These are phyloP conservation scores for Spergularia bocconei DNA, from an alignment of 148 eudicot species.

Conservation along the genomic window DNA sequence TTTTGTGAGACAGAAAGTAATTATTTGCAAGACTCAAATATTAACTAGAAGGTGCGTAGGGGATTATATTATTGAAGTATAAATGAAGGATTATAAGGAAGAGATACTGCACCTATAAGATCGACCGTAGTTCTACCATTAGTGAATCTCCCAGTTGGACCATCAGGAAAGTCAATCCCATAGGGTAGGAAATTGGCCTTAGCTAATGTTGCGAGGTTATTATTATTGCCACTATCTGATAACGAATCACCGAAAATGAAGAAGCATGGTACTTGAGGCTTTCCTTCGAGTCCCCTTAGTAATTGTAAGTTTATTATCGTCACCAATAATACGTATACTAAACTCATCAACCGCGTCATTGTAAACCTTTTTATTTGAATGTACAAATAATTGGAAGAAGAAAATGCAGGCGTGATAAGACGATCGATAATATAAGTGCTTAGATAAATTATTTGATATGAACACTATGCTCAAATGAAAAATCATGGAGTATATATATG, in stretches of 20 bases:
- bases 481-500: no score
- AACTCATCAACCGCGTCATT: not conserved
- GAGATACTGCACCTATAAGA: conserved; percentile 35
- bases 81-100: not conserved
- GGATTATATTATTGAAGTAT: no score
- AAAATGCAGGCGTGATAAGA: no score
- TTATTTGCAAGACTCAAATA: no score
- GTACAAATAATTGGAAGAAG: no score
- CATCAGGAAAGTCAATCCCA: conserved; percentile 46
- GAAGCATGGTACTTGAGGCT: conserved; percentile 42
- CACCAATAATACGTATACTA: not conserved
- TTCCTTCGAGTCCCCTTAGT: not conserved
- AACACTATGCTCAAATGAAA: no score
- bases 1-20: no score
- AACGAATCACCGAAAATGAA: conserved; percentile 53
- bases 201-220: conserved; percentile 30
- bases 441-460: no score
- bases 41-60: not conserved
- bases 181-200: conserved; percentile 54
- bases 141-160: conserved; percentile 50
- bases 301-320: not conserved
- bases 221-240: conserved; percentile 46
- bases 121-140: conserved; percentile 50
- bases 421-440: no score
- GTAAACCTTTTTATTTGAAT: no score